phyloP scores from a whole-genome alignment of 768 basidiomycete genomes.

The Hericium coralloides region DNA sequence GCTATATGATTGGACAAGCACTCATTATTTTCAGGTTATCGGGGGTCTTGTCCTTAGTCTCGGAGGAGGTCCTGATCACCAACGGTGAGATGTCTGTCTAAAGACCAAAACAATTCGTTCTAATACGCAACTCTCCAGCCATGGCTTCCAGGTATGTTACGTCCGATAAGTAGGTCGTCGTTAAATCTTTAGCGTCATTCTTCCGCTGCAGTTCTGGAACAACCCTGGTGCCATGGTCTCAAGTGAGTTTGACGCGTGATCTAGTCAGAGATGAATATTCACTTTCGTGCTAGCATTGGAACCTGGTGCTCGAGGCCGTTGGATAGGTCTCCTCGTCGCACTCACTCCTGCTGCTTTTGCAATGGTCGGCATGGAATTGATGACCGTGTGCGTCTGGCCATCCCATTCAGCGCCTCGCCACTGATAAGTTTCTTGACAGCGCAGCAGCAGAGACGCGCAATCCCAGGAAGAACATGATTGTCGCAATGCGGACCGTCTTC shows the following conservation, averaged over 20 bases:
- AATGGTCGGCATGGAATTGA: conserved; percentile 14
- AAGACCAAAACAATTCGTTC: too few relatives aligned
- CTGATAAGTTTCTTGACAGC: background rate
- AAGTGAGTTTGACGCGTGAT: conserved; percentile 1
- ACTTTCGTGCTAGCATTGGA: conserved; percentile 5
- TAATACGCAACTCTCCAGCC: background rate
- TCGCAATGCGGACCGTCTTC: conserved; percentile 12
- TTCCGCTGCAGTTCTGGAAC: conserved; percentile 9
- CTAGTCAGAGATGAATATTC: too few relatives aligned
- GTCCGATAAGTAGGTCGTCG: background rate
- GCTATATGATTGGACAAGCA: background rate
- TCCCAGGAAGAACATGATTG: conserved; percentile 9
- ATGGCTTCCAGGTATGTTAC: conserved; percentile 9
- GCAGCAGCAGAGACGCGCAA: conserved; percentile 14
- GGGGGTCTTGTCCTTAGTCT: conserved; percentile 11
- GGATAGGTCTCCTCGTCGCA: conserved; percentile 11
- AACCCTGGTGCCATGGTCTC: conserved; percentile 12
- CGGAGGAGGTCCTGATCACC: conserved; percentile 14
- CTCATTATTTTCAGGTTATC: conserved; percentile 5
- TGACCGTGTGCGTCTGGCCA: conserved; percentile 7
- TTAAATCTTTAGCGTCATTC: background rate
- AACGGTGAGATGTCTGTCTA: conserved; percentile 1
- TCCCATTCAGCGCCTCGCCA: too few relatives aligned
- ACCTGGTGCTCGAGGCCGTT: conserved; percentile 11
- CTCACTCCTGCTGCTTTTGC: conserved; percentile 11